Conservation (phyloP, 192 early-diverging fungal genomes). For the Allomyces macrogynus region DNA sequence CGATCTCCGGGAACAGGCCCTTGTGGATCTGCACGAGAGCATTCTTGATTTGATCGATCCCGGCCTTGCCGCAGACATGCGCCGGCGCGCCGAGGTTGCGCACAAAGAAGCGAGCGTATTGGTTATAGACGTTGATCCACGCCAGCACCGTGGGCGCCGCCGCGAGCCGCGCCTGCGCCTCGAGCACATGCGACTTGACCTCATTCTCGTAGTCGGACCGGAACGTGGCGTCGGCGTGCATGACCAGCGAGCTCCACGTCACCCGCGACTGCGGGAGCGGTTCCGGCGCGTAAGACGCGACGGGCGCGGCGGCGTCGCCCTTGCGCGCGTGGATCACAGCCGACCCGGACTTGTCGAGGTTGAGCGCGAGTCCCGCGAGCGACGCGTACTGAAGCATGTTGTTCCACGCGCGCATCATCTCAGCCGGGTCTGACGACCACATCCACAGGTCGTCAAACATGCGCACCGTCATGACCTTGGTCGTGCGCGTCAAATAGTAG, state of each 20-base stretch:
- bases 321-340: conserved; percentile 2
- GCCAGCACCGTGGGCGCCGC: conserved; percentile 3
- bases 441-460: conserved; percentile 8
- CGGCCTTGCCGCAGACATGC: neutral
- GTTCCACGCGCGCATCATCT: conserved; percentile 4
- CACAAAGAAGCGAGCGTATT: conserved; percentile 5
- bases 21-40: conserved; percentile 3
- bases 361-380: conserved; percentile 2
- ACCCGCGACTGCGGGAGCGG: conserved; percentile 5
- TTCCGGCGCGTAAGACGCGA: conserved; percentile 3
- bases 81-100: conserved; percentile 2
- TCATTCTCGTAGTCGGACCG: neutral
- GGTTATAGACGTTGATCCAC: conserved; percentile 7
- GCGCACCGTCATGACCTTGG: neutral
- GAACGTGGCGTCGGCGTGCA: conserved; percentile 1
- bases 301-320: neutral
- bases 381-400: conserved; percentile 2
- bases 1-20: conserved; percentile 1
- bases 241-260: conserved; percentile 4
- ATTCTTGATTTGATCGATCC: neutral
- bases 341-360: conserved; percentile 7
- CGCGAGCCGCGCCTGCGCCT: neutral
- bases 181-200: conserved; percentile 1
- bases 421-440: conserved; percentile 4
- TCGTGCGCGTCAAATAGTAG: conserved; percentile 2